Percentiles rank a stretch among this genome's conserved stretches.
Evolutionary conservation across 2,329 filamentous ascomycete species (phyloP).

Genomic region (Stagonosporopsis rhizophila): DNA sequence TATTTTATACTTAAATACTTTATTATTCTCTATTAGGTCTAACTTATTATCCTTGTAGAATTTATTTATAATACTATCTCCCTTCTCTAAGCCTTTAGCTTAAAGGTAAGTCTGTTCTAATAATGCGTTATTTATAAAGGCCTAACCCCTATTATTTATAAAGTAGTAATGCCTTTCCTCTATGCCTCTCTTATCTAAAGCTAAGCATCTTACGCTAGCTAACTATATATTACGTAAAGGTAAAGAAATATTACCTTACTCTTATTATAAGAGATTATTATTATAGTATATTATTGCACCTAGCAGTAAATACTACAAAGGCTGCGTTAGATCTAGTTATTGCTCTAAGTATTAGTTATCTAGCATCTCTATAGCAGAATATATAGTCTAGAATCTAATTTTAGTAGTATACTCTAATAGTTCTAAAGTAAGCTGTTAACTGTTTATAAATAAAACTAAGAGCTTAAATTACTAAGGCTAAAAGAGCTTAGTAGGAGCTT

Average conservation of each 20-base stretch:
- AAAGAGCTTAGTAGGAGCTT: not conserved
- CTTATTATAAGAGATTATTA: not conserved
- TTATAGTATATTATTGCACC: not conserved
- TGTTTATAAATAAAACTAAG: not conserved
- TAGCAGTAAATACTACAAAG: not conserved
- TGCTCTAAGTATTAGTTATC: not conserved
- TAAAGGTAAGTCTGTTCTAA: conserved; percentile 2
- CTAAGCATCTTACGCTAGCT: not conserved
- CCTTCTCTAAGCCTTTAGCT: conserved; percentile 1
- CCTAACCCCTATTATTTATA: not conserved
- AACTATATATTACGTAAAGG: not conserved
- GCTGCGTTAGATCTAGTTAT: not conserved
- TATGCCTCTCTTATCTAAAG: not conserved
- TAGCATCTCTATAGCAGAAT: not conserved
- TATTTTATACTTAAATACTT: too few relatives aligned
- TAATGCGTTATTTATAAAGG: not conserved
- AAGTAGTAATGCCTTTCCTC: not conserved
- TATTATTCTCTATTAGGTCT: not conserved
- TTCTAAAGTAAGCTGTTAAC: not conserved
- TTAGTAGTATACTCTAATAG: not conserved
- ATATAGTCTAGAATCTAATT: not conserved
- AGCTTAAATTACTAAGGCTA: not conserved
- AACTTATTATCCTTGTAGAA: not conserved
- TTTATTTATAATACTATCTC: not conserved
- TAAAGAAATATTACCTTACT: not conserved